Evolutionary conservation across 306 rosid genomes (phyloP).

Genomic region (Gastrolobium villosum): DNA sequence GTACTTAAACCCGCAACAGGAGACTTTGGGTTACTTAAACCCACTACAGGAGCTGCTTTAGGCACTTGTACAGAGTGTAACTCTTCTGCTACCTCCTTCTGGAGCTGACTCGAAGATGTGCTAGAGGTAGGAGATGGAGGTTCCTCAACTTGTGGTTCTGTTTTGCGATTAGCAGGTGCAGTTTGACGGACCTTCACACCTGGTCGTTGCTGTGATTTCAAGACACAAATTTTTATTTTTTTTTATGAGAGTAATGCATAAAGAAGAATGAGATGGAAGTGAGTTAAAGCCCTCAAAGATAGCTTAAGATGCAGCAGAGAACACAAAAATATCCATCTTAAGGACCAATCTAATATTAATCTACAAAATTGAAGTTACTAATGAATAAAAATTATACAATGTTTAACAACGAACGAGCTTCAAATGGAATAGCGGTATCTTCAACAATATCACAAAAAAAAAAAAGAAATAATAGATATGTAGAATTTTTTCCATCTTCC

Average conservation of each 20-base stretch:
- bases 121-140: constrained; percentile 77
- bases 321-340: background rate
- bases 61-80: constrained; percentile 56
- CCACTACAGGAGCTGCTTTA: constrained; percentile 52
- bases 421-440: background rate
- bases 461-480: constrained; percentile 13
- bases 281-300: background rate
- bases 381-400: too few species aligned
- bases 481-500: background rate
- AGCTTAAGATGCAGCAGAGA: constrained; percentile 33
- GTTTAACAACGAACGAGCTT: background rate
- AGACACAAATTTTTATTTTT: constrained; percentile 26
- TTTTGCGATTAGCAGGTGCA: constrained; percentile 51
- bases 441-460: constrained; percentile 19
- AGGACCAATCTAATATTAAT: constrained; percentile 28
- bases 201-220: constrained; percentile 63
- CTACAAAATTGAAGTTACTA: constrained; percentile 17
- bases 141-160: constrained; percentile 59
- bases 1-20: constrained; percentile 28
- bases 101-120: constrained; percentile 69
- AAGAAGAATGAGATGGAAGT: constrained; percentile 10
- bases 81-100: constrained; percentile 71
- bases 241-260: background rate
- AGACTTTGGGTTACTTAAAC: constrained; percentile 45
- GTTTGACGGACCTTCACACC: constrained; percentile 63